phyloP scores from a whole-genome alignment of 1,284 basidiomycete genomes.

The Xerocomus amazonicus region DNA sequence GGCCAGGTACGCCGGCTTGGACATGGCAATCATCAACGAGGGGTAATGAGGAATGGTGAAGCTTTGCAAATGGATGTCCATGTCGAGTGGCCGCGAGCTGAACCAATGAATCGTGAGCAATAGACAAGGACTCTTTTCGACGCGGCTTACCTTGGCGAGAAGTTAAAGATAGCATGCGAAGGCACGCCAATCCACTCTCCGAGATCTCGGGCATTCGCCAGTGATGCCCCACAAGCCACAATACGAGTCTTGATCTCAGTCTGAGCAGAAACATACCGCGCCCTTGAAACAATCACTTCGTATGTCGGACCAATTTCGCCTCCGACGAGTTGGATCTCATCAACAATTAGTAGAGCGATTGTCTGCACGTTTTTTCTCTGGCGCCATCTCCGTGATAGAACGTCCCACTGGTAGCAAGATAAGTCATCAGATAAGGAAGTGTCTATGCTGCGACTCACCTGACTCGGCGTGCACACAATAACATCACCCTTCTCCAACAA shows the following conservation, averaged over 20 bases:
- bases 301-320: conserved; percentile 94
- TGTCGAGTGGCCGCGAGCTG: conserved; percentile 89
- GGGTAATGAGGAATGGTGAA: conserved; percentile 98
- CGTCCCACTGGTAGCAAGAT: conserved; percentile 75
- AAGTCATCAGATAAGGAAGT: conserved; percentile 3
- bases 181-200: conserved; percentile 98
- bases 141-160: conserved; percentile 74
- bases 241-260: conserved; percentile 89
- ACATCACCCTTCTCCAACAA: conserved; percentile 90
- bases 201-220: conserved; percentile 94
- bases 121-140: not conserved
- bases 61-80: conserved; percentile 96
- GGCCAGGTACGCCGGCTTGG: conserved; percentile 94
- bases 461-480: conserved; percentile 87
- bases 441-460: conserved; percentile 43
- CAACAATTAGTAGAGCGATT: conserved; percentile 89
- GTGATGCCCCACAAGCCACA: conserved; percentile 89
- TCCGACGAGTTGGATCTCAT: conserved; percentile 93
- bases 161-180: conserved; percentile 95
- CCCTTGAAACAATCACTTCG: conserved; percentile 92
- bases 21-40: conserved; percentile 98
- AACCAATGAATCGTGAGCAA: conserved; percentile 10
- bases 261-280: conserved; percentile 94
- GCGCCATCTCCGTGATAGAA: conserved; percentile 94
- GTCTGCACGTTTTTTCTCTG: conserved; percentile 96